Conservation (phyloP, 1,139 yeast genomes). For the Saccharomycopsis hybrid region DNA sequence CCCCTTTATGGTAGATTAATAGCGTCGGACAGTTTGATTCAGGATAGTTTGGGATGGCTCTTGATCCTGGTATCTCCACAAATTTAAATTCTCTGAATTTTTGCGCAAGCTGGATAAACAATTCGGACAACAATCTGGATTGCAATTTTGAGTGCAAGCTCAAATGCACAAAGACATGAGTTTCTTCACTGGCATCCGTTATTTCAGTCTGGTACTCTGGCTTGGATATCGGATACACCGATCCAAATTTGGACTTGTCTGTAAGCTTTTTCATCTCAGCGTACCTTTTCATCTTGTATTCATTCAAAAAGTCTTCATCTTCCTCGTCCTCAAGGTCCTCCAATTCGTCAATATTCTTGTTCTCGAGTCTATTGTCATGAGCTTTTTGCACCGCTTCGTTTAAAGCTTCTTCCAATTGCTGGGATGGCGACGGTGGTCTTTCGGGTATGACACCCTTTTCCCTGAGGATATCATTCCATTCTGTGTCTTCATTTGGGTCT, state of each 20-base stretch:
- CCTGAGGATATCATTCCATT: constrained; percentile 94
- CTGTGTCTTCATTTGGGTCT: constrained; percentile 94
- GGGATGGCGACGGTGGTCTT: constrained; percentile 83
- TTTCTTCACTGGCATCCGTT: constrained; percentile 62
- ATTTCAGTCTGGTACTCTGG: constrained; percentile 85
- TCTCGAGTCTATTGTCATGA: constrained; percentile 69
- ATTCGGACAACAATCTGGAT: constrained; percentile 58
- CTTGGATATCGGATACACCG: constrained; percentile 68
- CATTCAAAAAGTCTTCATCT: constrained; percentile 68
- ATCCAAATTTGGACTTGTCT: constrained; percentile 64
- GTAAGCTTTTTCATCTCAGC: constrained; percentile 60
- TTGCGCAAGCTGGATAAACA: constrained; percentile 45
- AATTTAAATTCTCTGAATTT: constrained; percentile 79
- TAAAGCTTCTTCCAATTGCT: constrained; percentile 77
- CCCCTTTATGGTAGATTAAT: constrained; percentile 67
- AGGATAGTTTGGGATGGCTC: constrained; percentile 91
- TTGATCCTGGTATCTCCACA: constrained; percentile 80
- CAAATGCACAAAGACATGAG: constrained; percentile 70
- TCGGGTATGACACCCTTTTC: constrained; percentile 90
- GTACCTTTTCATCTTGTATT: constrained; percentile 71
- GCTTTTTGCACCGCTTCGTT: constrained; percentile 76
- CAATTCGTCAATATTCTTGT: constrained; percentile 68
- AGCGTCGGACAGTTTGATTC: constrained; percentile 87
- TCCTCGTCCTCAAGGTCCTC: constrained; percentile 77
- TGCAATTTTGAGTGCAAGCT: constrained; percentile 65